Conservation (phyloP, 345 rosid species). For the Hevea brasiliensis region DNA sequence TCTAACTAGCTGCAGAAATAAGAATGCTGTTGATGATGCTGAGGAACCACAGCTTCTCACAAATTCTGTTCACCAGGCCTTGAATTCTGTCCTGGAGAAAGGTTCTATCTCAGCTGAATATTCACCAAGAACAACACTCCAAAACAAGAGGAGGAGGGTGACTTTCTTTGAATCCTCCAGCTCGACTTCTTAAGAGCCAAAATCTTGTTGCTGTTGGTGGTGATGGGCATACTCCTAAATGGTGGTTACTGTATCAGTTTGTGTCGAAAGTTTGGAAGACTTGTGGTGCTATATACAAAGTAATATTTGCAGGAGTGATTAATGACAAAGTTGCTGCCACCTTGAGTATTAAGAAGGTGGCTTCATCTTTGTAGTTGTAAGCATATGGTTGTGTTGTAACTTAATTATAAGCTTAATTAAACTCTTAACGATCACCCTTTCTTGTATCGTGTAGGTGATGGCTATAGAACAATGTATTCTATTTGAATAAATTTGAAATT, state of each 20-base stretch:
- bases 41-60: slow-evolving; percentile 21
- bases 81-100: slow-evolving; percentile 41
- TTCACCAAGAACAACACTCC: slow-evolving; percentile 27
- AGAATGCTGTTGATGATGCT: slow-evolving; percentile 15
- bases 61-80: slow-evolving; percentile 36
- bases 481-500: neutral
- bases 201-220: neutral
- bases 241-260: neutral
- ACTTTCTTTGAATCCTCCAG: slow-evolving; percentile 36
- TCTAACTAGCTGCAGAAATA: slow-evolving; percentile 23
- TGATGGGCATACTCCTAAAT: neutral
- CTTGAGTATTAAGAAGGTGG: neutral
- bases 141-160: slow-evolving; percentile 40
- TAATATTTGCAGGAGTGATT: too few species aligned
- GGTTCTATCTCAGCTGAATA: slow-evolving; percentile 35
- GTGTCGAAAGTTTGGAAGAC: neutral
- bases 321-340: neutral
- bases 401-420: neutral
- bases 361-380: neutral
- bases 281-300: too few species aligned
- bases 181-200: slow-evolving; percentile 24
- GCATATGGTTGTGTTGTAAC: neutral
- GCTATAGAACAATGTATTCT: neutral
- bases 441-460: too few species aligned
- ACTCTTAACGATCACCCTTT: neutral